Conservation (phyloP, 1,284 basidiomycete genomes). For the Tilletia caries region DNA sequence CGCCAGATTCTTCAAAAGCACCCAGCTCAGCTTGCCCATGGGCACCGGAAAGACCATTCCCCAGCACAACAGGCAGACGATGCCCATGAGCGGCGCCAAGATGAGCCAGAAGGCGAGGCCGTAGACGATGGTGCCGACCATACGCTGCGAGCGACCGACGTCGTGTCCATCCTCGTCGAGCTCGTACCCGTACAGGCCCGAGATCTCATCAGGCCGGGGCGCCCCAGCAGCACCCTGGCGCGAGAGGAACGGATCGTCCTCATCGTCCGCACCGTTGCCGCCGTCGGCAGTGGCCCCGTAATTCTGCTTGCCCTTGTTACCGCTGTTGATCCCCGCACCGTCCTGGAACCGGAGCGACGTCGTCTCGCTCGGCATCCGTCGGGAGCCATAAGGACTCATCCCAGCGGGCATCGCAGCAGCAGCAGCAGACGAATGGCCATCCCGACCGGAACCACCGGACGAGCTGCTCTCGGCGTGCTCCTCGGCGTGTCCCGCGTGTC, state of each 20-base stretch:
- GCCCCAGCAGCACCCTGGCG: conserved; percentile 12
- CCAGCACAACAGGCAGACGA: conserved; percentile 75
- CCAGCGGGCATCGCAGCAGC: background rate
- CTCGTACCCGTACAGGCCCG: conserved; percentile 45
- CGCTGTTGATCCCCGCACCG: too few species aligned
- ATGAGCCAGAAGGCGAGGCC: conserved; percentile 73
- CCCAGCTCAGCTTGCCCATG: conserved; percentile 97
- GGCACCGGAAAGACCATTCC: conserved; percentile 88
- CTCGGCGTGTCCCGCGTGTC: background rate
- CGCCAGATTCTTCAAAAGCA: conserved; percentile 78
- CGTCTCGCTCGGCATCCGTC: conserved; percentile 11
- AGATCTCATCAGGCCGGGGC: conserved; percentile 13
- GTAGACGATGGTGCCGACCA: conserved; percentile 41
- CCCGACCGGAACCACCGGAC: conserved; percentile 7
- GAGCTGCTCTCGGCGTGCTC: conserved; percentile 17
- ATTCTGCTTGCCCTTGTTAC: conserved; percentile 28
- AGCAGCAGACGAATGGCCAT: background rate
- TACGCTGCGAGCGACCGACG: conserved; percentile 33
- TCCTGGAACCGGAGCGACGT: background rate
- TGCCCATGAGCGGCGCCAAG: conserved; percentile 77
- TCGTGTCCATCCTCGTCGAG: conserved; percentile 41
- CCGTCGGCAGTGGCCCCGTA: conserved; percentile 25
- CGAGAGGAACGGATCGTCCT: conserved; percentile 17
- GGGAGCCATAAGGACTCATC: conserved; percentile 12
- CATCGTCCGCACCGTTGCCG: conserved; percentile 21